These are phyloP conservation scores for Halocafeteria seosinensis DNA, from an alignment of 108 stramenopile species.

Conservation along the genomic window DNA sequence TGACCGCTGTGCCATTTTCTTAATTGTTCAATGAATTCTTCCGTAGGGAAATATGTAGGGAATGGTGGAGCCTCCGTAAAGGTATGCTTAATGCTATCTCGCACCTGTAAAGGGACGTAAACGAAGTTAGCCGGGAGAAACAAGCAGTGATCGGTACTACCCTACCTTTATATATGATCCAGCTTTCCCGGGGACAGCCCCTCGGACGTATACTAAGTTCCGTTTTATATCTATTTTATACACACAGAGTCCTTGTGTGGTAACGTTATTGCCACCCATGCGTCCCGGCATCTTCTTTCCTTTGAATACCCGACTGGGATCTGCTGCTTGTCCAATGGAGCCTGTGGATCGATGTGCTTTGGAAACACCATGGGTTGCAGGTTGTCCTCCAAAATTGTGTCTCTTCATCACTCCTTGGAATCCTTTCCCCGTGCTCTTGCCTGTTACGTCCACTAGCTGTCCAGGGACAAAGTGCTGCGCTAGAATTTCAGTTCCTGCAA, in stretches of 20 bases:
- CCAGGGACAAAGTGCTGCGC: slow-evolving; percentile 92
- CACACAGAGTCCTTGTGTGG: slow-evolving; percentile 66
- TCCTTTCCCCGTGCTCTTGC: slow-evolving; percentile 83
- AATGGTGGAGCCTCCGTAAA: not conserved
- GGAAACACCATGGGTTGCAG: slow-evolving; percentile 78
- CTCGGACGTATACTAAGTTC: slow-evolving; percentile 67
- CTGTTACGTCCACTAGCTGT: slow-evolving; percentile 78
- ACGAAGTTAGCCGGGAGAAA: not conserved
- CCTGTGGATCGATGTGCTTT: slow-evolving; percentile 69
- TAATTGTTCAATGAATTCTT: not conserved
- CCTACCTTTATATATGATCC: slow-evolving; percentile 72
- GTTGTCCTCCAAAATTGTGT: slow-evolving; percentile 75
- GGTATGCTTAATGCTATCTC: not conserved
- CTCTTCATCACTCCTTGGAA: slow-evolving; percentile 92
- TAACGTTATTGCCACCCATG: slow-evolving; percentile 67
- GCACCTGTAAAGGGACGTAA: not conserved
- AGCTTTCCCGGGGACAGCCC: slow-evolving; percentile 74
- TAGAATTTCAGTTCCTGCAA: slow-evolving; percentile 56
- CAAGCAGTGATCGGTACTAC: no score
- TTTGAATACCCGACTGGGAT: slow-evolving; percentile 87
- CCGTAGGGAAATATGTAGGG: not conserved
- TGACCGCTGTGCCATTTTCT: not conserved
- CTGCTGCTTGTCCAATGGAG: slow-evolving; percentile 53
- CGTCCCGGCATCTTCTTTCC: slow-evolving; percentile 97
- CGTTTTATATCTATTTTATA: slow-evolving; percentile 76